Conservation (phyloP, 148 eudicot genomes). For the Cornus kousa region DNA sequence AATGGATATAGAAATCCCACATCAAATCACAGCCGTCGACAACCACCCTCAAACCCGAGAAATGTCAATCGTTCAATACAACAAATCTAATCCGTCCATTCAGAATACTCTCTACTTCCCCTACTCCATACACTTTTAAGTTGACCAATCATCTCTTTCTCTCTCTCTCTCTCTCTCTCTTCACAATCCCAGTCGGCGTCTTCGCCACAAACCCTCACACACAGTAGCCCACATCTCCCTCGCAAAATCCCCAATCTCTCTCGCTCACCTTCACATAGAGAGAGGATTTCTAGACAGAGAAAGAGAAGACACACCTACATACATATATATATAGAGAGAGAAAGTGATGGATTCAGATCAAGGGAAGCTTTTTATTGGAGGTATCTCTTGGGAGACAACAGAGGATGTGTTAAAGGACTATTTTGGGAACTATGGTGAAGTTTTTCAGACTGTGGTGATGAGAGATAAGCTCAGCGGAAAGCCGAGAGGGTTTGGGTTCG, state of each 20-base stretch:
- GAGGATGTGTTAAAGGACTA: conserved; percentile 78
- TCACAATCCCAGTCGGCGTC: neutral
- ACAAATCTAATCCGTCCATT: conserved; percentile 9
- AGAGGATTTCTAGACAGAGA: neutral
- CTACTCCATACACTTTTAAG: neutral
- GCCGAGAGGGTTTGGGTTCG: conserved; percentile 91
- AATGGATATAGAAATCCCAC: neutral
- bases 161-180: neutral
- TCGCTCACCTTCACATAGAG: no score
- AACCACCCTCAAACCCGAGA: neutral
- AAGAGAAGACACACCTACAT: neutral
- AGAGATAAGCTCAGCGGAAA: conserved; percentile 65
- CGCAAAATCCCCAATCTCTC: no score
- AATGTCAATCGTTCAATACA: neutral
- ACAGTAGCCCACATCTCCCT: no score
- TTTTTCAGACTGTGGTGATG: conserved; percentile 72
- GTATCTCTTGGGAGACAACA: conserved; percentile 87
- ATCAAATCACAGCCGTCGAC: neutral
- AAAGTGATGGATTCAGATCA: conserved; percentile 81
- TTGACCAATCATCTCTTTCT: neutral
- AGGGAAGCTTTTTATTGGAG: conserved; percentile 87
- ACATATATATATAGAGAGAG: neutral
- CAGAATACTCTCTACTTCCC: neutral
- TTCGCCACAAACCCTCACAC: neutral
- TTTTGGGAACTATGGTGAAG: conserved; percentile 73